phyloP scores from a whole-genome alignment of 495 filamentous ascomycete species.

The Neurospora pannonica region DNA sequence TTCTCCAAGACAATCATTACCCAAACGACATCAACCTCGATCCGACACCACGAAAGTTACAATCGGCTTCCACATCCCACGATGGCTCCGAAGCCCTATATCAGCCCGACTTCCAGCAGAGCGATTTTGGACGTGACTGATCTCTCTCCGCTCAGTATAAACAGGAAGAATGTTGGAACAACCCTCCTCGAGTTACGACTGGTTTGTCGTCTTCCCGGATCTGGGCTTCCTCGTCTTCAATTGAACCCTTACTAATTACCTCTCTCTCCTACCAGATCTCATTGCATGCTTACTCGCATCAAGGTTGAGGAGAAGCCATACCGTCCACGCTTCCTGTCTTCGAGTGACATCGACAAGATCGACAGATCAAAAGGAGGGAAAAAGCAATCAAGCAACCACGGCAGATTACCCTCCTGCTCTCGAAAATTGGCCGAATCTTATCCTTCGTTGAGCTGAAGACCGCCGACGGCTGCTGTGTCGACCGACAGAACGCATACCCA shows the following conservation, averaged over 20 bases:
- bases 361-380: neutral
- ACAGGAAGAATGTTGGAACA: neutral
- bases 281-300: too few species aligned
- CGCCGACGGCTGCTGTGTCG: neutral
- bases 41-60: too few species aligned
- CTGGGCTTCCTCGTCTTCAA: neutral
- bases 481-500: neutral
- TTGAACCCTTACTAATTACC: neutral
- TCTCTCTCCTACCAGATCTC: too few species aligned
- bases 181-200: neutral
- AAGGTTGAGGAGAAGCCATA: too few species aligned
- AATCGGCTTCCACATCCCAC: neutral
- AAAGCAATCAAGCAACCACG: neutral
- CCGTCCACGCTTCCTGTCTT: too few species aligned
- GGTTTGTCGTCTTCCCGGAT: neutral
- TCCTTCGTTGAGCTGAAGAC: neutral
- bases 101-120: neutral
- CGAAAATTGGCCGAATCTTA: neutral
- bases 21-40: neutral
- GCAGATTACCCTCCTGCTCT: neutral
- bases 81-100: neutral
- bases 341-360: neutral
- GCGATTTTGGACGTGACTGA: neutral
- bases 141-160: neutral
- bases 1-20: neutral